Conservation (phyloP, 192 early-diverging fungal species). For the Mortierella antarctica region DNA sequence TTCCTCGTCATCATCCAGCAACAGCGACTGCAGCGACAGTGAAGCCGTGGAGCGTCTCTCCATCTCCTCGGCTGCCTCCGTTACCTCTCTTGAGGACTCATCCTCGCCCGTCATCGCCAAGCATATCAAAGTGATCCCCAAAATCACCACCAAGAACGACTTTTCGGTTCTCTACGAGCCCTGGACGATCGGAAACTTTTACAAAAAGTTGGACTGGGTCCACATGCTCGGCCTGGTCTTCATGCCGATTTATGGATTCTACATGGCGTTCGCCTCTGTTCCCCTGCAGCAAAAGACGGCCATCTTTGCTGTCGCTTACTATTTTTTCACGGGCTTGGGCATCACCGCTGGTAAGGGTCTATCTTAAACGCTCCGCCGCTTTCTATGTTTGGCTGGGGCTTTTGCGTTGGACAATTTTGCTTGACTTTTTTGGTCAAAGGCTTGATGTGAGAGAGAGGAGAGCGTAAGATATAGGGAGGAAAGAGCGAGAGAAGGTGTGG, state of each 20-base stretch:
- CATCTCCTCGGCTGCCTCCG: neutral
- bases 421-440: slow-evolving; percentile 25
- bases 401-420: neutral
- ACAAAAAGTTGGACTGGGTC: slow-evolving; percentile 74
- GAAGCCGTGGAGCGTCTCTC: slow-evolving; percentile 17
- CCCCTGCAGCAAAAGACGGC: slow-evolving; percentile 73
- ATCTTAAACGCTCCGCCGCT: neutral
- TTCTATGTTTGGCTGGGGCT: neutral
- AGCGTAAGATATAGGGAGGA: neutral
- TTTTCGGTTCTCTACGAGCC: slow-evolving; percentile 47
- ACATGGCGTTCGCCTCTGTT: slow-evolving; percentile 73
- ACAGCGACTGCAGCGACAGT: slow-evolving; percentile 14
- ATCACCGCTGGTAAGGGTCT: slow-evolving; percentile 76
- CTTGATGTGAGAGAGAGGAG: too few relatives aligned
- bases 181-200: slow-evolving; percentile 53
- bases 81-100: neutral
- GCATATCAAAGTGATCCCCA: slow-evolving; percentile 36
- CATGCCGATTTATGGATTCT: slow-evolving; percentile 82
- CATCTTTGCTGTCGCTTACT: slow-evolving; percentile 71
- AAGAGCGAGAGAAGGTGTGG: neutral
- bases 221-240: slow-evolving; percentile 66
- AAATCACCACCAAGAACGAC: slow-evolving; percentile 33
- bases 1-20: neutral
- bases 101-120: slow-evolving; percentile 11
- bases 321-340: slow-evolving; percentile 81